Conservation (phyloP, 2,329 filamentous ascomycete species). For the Knufia petricola region DNA sequence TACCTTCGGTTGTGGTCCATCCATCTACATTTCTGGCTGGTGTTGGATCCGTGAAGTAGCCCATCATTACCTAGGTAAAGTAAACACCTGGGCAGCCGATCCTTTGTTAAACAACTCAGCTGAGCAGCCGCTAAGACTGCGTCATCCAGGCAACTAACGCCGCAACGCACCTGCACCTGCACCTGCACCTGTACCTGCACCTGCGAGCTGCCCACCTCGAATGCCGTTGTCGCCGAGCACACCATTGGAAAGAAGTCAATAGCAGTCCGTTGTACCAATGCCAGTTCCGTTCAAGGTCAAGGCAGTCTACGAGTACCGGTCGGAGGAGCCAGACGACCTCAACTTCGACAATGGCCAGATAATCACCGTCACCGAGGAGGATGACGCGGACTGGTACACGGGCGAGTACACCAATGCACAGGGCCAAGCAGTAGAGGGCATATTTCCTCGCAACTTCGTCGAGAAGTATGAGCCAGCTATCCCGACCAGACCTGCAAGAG, state of each 20-base stretch:
- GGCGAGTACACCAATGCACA: slow-evolving; percentile 54
- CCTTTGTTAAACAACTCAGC: no score
- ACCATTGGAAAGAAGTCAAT: not conserved
- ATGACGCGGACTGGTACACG: slow-evolving; percentile 80
- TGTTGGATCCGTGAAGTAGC: no score
- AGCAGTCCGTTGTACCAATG: slow-evolving; percentile 46
- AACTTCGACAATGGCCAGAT: slow-evolving; percentile 76
- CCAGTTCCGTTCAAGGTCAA: slow-evolving; percentile 82
- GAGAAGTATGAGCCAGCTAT: slow-evolving; percentile 89
- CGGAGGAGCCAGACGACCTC: slow-evolving; percentile 88
- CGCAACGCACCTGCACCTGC: not conserved
- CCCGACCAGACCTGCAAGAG: slow-evolving; percentile 71
- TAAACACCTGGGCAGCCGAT: no score
- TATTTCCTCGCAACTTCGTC: slow-evolving; percentile 96
- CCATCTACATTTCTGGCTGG: no score
- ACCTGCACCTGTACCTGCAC: not conserved
- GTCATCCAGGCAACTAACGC: slow-evolving; percentile 11
- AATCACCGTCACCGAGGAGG: slow-evolving; percentile 85
- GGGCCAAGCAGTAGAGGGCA: slow-evolving; percentile 69
- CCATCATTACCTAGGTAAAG: no score
- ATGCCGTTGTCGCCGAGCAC: slow-evolving; percentile 15
- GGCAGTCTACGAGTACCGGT: slow-evolving; percentile 88
- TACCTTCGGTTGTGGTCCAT: no score
- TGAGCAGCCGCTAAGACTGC: slow-evolving; percentile 19
- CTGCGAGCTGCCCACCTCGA: not conserved